Percentiles rank a stretch among this genome's conserved stretches.
phyloP scores from a whole-genome alignment of 805 yeast genomes.

The Candida sithepensis region DNA sequence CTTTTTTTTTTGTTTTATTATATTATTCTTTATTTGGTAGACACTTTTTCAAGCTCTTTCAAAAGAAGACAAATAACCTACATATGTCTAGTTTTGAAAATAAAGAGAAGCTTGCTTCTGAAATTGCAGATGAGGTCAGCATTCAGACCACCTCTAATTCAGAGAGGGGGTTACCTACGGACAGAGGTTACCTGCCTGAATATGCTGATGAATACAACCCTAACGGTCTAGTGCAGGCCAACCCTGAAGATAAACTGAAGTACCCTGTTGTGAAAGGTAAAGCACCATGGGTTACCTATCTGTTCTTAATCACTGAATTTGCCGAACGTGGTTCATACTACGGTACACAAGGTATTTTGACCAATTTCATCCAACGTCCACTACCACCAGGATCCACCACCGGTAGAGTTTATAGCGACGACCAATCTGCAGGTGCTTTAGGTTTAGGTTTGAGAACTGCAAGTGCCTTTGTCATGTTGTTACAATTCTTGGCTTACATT shows the following conservation, averaged over 20 bases:
- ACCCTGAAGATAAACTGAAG: slow-evolving; percentile 29
- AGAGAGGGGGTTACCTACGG: background rate
- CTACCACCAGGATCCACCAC: slow-evolving; percentile 44
- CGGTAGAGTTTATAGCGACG: slow-evolving; percentile 35
- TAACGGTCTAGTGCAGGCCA: slow-evolving; percentile 23
- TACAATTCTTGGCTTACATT: slow-evolving; percentile 47
- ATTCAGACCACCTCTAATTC: background rate
- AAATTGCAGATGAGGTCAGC: background rate
- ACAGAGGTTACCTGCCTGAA: slow-evolving; percentile 19
- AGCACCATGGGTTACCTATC: slow-evolving; percentile 46
- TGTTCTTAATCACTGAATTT: slow-evolving; percentile 48
- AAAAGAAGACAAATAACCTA: background rate
- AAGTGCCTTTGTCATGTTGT: slow-evolving; percentile 43
- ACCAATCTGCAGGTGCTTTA: slow-evolving; percentile 47
- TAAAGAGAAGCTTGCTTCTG: background rate
- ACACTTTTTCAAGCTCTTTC: background rate
- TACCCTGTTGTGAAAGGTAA: slow-evolving; percentile 40
- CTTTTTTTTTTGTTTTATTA: background rate
- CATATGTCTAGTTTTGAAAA: background rate
- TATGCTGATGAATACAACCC: slow-evolving; percentile 31
- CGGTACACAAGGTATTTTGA: slow-evolving; percentile 40
- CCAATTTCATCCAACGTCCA: slow-evolving; percentile 51
- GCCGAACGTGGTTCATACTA: slow-evolving; percentile 56
- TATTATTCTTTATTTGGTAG: too few species aligned
- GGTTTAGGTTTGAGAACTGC: slow-evolving; percentile 43